Evolutionary conservation across 192 early-diverging fungal species (phyloP), one percentile per base, ranked within the genome.

Genomic region (Bifiguratus adelaidae): DNA sequence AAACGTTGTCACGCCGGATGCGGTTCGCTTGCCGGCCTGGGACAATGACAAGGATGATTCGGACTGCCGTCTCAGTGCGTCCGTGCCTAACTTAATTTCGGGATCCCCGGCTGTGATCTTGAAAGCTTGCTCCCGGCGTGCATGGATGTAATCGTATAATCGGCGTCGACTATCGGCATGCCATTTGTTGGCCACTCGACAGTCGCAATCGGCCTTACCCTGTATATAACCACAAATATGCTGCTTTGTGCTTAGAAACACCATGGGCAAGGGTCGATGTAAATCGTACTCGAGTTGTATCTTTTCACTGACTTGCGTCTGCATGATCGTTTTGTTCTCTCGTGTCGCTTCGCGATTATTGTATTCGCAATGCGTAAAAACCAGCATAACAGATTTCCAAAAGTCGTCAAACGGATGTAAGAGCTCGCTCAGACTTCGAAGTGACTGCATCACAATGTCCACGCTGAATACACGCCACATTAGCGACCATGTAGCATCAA

Each of bases 371-470:
- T 47, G 52, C 0, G 58, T 60, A 40, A 40, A 40, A 13, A 60
- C 50, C 3, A 60, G 26, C 8, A 60, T 43, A 12, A 60, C 52
- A 44, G 52, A 30, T 15, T 52, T 19, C 58, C 58, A 60, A 13
- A 46, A 52, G 16, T 29, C 33, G 4, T 23, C 23, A 30, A 32
- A 22, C 26, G 33, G 30, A 22, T 38, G 27, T 30, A 15, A 25
- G 6, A 30, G 36, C 13, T n/a, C 32, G 1, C n/a, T 20, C n/a
- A 51, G 38, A 24, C 21, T 20, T 5, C 30, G 34, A 9, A 55
- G 15, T 7, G 27, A 28, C 2, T 20, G 16, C 44, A 55, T 47
- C 4, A 47, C 42, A 36, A 20, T 24, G n/a, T 19, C 19, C 18
- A 38, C n/a, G 12, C 16, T 21, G 21, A 34, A 36, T 7, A 35